phyloP scores from a whole-genome alignment of 2,329 filamentous ascomycete genomes.

The Trichoderma aggressivum region DNA sequence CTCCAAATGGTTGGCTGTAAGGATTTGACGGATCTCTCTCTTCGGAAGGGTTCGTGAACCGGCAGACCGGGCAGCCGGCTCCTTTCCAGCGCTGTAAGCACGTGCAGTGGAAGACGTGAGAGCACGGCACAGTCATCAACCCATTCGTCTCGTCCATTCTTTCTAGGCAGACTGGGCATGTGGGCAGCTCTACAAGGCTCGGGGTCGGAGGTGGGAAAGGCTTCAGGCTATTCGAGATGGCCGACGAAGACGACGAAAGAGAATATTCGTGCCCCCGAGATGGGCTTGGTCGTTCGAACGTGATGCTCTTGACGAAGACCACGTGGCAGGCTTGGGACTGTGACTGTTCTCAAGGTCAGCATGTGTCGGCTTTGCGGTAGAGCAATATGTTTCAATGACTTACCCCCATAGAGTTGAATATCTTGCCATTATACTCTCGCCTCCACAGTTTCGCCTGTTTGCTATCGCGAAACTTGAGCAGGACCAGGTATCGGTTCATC shows the following conservation, averaged over 20 bases:
- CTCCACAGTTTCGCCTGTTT: slow-evolving; percentile 76
- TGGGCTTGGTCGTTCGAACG: slow-evolving; percentile 64
- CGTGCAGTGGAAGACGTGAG: slow-evolving; percentile 96
- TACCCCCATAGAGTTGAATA: slow-evolving; percentile 90
- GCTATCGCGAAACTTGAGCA: slow-evolving; percentile 85
- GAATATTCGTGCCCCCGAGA: slow-evolving; percentile 56
- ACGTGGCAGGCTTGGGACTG: slow-evolving; percentile 89
- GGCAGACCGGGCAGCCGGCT: slow-evolving; percentile 88
- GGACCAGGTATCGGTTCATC: slow-evolving; percentile 88
- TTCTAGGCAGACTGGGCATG: slow-evolving; percentile 93
- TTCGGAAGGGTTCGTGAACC: slow-evolving; percentile 65
- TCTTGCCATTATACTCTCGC: slow-evolving; percentile 83
- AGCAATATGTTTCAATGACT: slow-evolving; percentile 15
- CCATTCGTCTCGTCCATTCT: slow-evolving; percentile 98
- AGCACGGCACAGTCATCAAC: slow-evolving; percentile 90
- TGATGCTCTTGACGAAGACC: slow-evolving; percentile 89
- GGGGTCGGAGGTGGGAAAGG: slow-evolving; percentile 69
- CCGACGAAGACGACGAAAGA: slow-evolving; percentile 46
- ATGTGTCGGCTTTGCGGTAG: neutral
- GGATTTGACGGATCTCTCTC: slow-evolving; percentile 48
- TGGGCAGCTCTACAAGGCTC: slow-evolving; percentile 84
- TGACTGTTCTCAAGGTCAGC: slow-evolving; percentile 47
- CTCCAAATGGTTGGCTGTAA: slow-evolving; percentile 55
- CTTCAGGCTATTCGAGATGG: slow-evolving; percentile 46
- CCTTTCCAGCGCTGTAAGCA: slow-evolving; percentile 97